Base-by-base conservation (phyloP, 495 filamentous ascomycete species). In the Penicillium parvum region DNA sequence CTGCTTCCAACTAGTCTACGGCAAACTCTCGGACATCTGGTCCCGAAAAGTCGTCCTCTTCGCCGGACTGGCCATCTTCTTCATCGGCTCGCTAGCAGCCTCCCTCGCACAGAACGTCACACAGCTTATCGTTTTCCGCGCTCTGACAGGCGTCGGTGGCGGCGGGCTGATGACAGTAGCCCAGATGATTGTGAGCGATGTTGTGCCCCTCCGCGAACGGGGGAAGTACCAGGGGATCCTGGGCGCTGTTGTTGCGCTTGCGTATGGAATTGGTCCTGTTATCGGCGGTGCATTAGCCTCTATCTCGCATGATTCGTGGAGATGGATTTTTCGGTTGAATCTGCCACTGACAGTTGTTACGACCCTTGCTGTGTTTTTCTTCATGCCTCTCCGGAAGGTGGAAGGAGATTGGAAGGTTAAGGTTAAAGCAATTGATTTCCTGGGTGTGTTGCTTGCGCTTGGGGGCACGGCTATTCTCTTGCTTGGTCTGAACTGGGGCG, bases 201-300 rank as follows among this genome's bases (percentile, higher is more conserved):
- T 80, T 1, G 74, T 76, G 2, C 70, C 73, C 7, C 61, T 81
- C 10, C 60, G 72, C 12, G 68, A 80, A 44, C 56, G 78, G 43
- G 78, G 77, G 0, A 78, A 78, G 50, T 81, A 80, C 38, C 73
- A 78, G 56, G 78, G 76, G 3, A 78, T 80, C 23, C 60, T 81
- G 5, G 75, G 76, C 5, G 68, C 68, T 9, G 69, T 73, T 1
- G 72, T 79, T 10, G 78, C 73, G 5, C 57, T 79, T 27, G 68
- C 71, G 1, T 76, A 79, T 40, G 74, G 71, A 11, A 65, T 76
- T 21, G 78, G 77, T 0, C 78, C 76, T 1, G 54, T 81, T 3
- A 69, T 81, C 25, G 77, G 76, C 15, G 77, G 74, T 25, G 62
- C 72, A 0, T 55, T 81, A 16, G 71, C 74, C 2, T 61, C 61